A percentile compares a stretch with the other conserved stretches of the same genome.
phyloP scores from a whole-genome alignment of 2,329 filamentous ascomycete species.

The Aspergillus vadensis region DNA sequence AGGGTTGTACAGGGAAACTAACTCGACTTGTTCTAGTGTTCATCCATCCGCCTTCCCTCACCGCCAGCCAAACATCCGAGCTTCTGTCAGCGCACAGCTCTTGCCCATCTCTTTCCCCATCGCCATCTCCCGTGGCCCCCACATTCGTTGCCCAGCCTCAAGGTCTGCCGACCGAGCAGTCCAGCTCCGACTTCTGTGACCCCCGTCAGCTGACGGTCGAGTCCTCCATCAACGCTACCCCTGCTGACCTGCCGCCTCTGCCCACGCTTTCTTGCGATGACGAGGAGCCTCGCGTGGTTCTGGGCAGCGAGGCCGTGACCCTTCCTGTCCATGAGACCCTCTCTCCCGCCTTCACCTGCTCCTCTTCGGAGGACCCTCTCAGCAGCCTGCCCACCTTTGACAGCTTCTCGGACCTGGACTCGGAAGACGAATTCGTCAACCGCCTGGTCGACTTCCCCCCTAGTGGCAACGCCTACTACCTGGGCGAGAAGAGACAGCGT shows the following conservation, averaged over 20 bases:
- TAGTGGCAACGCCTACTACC: conserved; percentile 60
- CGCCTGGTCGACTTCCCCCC: conserved; percentile 70
- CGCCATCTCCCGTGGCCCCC: conserved; percentile 73
- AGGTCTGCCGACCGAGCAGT: conserved; percentile 60
- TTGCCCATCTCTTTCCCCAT: conserved; percentile 84
- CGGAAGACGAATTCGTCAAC: conserved; percentile 82
- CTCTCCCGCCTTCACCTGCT: conserved; percentile 43
- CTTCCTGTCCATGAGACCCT: conserved; percentile 41
- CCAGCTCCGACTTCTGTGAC: conserved; percentile 84
- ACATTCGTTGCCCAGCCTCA: conserved; percentile 78
- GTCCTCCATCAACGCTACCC: conserved; percentile 48
- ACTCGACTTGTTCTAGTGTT: conserved; percentile 55
- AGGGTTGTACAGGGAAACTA: conserved; percentile 27
- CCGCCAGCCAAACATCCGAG: conserved; percentile 65
- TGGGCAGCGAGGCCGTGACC: conserved; percentile 40
- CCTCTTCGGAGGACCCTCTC: conserved; percentile 50
- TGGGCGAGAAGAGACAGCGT: conserved; percentile 70
- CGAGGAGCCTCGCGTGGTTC: conserved; percentile 40
- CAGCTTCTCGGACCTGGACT: conserved; percentile 85
- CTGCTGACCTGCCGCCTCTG: conserved; percentile 64
- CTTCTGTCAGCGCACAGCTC: conserved; percentile 68
- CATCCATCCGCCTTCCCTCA: conserved; percentile 67
- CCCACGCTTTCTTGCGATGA: conserved; percentile 53
- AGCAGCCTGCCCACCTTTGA: conserved; percentile 74
- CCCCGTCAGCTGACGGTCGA: conserved; percentile 82